A percentile compares a stretch with the other conserved stretches of the same genome.
These are phyloP conservation scores for Populus alba DNA, from an alignment of 345 rosid genomes.

Conservation along the genomic window DNA sequence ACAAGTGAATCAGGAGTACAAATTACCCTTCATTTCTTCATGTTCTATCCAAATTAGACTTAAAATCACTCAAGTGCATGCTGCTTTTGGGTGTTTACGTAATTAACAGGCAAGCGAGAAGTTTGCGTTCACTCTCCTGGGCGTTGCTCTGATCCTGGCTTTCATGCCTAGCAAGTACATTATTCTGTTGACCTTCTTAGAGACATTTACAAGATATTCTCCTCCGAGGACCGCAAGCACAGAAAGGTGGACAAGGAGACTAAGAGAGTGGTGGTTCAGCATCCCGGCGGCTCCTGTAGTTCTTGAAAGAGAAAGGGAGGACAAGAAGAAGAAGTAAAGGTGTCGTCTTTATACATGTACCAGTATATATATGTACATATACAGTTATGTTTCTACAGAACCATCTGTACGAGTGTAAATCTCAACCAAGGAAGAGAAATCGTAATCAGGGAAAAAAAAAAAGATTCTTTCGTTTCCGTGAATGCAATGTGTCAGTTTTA, in stretches of 20 bases:
- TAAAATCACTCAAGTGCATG: not conserved
- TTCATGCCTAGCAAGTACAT: conserved; percentile 62
- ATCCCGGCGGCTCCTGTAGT: conserved; percentile 88
- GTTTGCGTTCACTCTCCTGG: conserved; percentile 53
- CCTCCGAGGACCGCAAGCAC: conserved; percentile 67
- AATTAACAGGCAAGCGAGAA: conserved; percentile 73
- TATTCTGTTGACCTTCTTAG: conserved; percentile 49
- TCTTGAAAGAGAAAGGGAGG: conserved; percentile 67
- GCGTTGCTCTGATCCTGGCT: conserved; percentile 43
- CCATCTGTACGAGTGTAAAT: not conserved
- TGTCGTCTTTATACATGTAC: conserved; percentile 1
- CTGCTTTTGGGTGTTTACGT: not conserved
- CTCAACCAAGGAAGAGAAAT: not conserved
- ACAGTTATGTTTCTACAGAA: not conserved
- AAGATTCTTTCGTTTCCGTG: not conserved
- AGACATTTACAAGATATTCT: conserved; percentile 76
- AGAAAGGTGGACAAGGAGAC: conserved; percentile 68
- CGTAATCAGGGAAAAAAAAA: not conserved
- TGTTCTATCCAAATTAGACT: not conserved
- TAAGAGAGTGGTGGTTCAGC: conserved; percentile 99
- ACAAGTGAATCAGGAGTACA: not conserved
- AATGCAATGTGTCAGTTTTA: not conserved
- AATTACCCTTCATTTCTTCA: not conserved
- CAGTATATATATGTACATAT: conserved; percentile 6
- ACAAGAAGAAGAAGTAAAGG: conserved; percentile 52